These are phyloP conservation scores for Lycium ferocissimum DNA, from an alignment of 257 asterid genomes.

Conservation along the genomic window DNA sequence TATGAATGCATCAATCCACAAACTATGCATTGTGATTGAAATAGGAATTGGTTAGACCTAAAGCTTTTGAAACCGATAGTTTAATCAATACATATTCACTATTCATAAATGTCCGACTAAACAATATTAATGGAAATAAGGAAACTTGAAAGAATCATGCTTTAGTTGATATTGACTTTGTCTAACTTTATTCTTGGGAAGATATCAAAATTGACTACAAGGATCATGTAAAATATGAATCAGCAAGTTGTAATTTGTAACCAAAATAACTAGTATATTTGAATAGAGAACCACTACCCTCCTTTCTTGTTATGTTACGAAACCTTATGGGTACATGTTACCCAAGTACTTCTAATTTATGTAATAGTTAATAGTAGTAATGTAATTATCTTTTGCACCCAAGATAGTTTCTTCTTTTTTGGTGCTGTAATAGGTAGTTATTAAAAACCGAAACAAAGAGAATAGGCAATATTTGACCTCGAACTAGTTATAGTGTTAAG, in stretches of 20 bases:
- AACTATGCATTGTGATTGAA: neutral
- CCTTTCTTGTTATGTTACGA: too few species aligned
- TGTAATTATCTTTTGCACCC: neutral
- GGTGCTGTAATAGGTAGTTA: neutral
- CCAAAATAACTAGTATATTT: neutral
- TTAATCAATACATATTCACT: too few species aligned
- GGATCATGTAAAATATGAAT: neutral
- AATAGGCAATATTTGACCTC: neutral
- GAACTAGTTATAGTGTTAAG: neutral
- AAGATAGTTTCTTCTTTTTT: neutral
- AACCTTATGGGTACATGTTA: too few species aligned
- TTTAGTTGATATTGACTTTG: too few species aligned
- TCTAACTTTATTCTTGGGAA: neutral
- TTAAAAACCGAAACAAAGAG: neutral
- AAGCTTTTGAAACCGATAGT: too few species aligned
- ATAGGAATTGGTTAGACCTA: neutral
- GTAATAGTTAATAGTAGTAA: too few species aligned
- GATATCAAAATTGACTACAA: neutral
- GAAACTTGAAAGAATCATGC: too few species aligned
- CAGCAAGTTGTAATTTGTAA: neutral
- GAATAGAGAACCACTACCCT: neutral
- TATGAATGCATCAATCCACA: neutral
- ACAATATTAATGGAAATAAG: too few species aligned
- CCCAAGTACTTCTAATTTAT: too few species aligned
- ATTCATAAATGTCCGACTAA: too few species aligned